Evolutionary conservation across 2,329 filamentous ascomycete species (phyloP).

Genomic region (Ophiostoma triangulosporum): DNA sequence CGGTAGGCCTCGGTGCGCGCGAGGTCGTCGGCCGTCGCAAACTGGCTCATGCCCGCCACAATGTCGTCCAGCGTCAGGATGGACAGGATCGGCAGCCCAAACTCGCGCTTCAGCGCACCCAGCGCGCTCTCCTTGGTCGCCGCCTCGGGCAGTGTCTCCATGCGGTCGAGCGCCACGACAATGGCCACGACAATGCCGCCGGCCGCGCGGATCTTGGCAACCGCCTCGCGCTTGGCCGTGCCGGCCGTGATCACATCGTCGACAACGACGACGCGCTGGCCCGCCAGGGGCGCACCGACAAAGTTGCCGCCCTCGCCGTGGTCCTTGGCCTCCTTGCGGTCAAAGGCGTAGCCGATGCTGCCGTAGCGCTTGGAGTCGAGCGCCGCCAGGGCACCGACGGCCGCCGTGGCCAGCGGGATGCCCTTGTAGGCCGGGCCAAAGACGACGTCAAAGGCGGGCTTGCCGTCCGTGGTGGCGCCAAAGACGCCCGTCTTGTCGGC

Average conservation of each 20-base stretch:
- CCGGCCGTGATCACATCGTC: slow-evolving; percentile 96
- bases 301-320: slow-evolving; percentile 92
- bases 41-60: slow-evolving; percentile 50
- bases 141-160: slow-evolving; percentile 56
- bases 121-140: slow-evolving; percentile 68
- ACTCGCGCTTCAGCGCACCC: slow-evolving; percentile 72
- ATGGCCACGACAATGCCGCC: slow-evolving; percentile 79
- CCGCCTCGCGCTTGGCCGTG: slow-evolving; percentile 84
- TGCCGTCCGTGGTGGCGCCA: neutral
- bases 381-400: slow-evolving; percentile 27
- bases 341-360: slow-evolving; percentile 71
- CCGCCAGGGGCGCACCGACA: slow-evolving; percentile 73
- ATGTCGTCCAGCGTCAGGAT: slow-evolving; percentile 80
- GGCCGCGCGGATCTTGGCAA: slow-evolving; percentile 74
- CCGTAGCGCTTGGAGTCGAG: slow-evolving; percentile 36
- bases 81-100: slow-evolving; percentile 67
- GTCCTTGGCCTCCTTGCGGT: slow-evolving; percentile 91
- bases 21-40: slow-evolving; percentile 49
- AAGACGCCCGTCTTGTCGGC: slow-evolving; percentile 12
- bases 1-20: slow-evolving; percentile 62
- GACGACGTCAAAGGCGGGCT: slow-evolving; percentile 57
- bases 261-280: slow-evolving; percentile 76
- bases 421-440: slow-evolving; percentile 97
- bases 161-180: slow-evolving; percentile 75
- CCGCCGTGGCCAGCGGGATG: slow-evolving; percentile 73